Percentiles rank a stretch among this genome's conserved stretches.
These are phyloP conservation scores for Megacollybia platyphylla DNA, from an alignment of 1,284 basidiomycete genomes.

Conservation along the genomic window DNA sequence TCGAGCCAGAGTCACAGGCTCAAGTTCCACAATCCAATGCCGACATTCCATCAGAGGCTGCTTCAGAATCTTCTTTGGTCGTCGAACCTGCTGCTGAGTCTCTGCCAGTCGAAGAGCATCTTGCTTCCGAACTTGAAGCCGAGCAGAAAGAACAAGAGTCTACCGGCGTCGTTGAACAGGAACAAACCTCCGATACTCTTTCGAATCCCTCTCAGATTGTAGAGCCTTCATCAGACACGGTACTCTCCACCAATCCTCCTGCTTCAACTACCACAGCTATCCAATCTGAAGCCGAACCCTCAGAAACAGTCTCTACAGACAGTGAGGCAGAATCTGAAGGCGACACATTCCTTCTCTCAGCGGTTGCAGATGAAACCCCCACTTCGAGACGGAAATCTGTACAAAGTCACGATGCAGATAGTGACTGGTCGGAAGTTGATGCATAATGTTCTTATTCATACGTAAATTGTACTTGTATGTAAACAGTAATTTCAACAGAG, in stretches of 20 bases:
- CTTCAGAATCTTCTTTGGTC: not conserved
- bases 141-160: not conserved
- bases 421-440: conserved; percentile 11
- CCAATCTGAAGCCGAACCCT: conserved; percentile 1
- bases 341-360: not conserved
- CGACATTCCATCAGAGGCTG: not conserved
- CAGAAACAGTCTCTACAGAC: not conserved
- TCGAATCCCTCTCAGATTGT: not conserved
- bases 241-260: conserved; percentile 3
- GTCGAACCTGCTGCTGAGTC: not conserved
- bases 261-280: conserved; percentile 6
- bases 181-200: not conserved
- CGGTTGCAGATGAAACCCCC: not conserved
- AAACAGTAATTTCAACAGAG: too few relatives aligned
- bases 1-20: too few relatives aligned
- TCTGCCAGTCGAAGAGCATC: not conserved
- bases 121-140: not conserved
- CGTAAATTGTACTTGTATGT: not conserved
- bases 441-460: conserved; percentile 2
- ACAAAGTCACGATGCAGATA: conserved; percentile 7
- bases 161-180: not conserved
- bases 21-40: not conserved
- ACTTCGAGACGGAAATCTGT: not conserved
- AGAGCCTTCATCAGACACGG: not conserved
- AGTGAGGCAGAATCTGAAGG: not conserved